Evolutionary conservation across 306 rosid species (phyloP).

Genomic region (Macrotyloma uniflorum): DNA sequence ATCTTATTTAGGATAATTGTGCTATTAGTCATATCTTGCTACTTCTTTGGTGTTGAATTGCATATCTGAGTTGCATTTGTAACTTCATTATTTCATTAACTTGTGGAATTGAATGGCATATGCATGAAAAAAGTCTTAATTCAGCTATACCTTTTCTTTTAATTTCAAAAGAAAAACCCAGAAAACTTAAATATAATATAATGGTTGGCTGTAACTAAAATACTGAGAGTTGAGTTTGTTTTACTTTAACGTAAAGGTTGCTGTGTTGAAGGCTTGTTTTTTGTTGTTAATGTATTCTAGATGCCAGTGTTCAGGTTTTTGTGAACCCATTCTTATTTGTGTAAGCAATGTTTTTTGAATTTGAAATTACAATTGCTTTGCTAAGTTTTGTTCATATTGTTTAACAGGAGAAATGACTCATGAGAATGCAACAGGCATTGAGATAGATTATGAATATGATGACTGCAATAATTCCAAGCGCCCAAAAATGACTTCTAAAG

Average conservation of each 20-base stretch:
- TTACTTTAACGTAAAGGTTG: neutral
- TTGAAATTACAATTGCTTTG: slow-evolving; percentile 21
- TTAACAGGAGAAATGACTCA: slow-evolving; percentile 47
- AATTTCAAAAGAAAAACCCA: neutral
- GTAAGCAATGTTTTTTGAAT: neutral
- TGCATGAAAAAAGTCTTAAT: neutral
- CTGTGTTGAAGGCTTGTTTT: neutral
- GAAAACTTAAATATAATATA: neutral
- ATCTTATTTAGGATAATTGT: slow-evolving; percentile 22
- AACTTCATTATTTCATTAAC: neutral
- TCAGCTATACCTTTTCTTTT: neutral
- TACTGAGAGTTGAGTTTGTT: neutral
- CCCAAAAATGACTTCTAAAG: slow-evolving; percentile 51
- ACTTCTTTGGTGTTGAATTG: slow-evolving; percentile 28
- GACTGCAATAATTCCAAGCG: slow-evolving; percentile 48
- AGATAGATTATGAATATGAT: slow-evolving; percentile 47
- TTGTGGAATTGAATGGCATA: slow-evolving; percentile 2
- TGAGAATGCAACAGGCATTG: slow-evolving; percentile 36
- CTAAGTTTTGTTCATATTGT: slow-evolving; percentile 34
- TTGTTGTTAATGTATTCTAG: neutral
- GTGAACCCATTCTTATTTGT: neutral
- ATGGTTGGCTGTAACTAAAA: neutral
- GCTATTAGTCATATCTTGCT: neutral
- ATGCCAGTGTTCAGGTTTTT: neutral
- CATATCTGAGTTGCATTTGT: neutral